Evolutionary conservation across 257 asterid genomes (phyloP).

Genomic region (Lycium ferocissimum): DNA sequence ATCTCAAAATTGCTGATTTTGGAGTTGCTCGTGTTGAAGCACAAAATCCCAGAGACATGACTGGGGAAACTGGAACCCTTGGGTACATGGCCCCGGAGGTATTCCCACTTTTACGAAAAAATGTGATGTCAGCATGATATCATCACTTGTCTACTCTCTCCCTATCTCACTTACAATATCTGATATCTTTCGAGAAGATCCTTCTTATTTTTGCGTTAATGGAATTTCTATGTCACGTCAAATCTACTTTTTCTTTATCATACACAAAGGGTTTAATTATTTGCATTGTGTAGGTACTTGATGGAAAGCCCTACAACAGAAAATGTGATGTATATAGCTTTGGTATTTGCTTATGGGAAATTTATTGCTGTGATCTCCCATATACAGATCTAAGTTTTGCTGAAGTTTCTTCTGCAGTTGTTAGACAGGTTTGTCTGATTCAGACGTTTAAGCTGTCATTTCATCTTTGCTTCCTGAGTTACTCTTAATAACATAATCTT

Average conservation of each 20-base stretch:
- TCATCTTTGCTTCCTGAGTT: background rate
- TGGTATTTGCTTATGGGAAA: slow-evolving; percentile 94
- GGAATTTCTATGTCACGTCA: background rate
- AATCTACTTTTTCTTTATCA: slow-evolving; percentile 4
- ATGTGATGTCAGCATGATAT: background rate
- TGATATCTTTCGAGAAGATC: background rate
- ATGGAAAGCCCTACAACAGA: slow-evolving; percentile 94
- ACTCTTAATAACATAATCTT: background rate
- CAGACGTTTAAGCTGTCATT: background rate
- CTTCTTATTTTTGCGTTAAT: slow-evolving; percentile 1
- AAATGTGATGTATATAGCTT: slow-evolving; percentile 96
- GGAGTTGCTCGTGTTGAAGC: slow-evolving; percentile 98
- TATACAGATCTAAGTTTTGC: slow-evolving; percentile 86
- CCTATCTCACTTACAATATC: background rate
- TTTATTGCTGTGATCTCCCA: slow-evolving; percentile 93
- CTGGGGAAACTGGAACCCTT: slow-evolving; percentile 98
- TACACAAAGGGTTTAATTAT: background rate
- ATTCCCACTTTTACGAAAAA: slow-evolving; percentile 10
- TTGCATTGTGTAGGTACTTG: slow-evolving; percentile 65
- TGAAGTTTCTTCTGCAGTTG: slow-evolving; percentile 92
- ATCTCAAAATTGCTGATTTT: slow-evolving; percentile 84
- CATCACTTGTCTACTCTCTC: background rate
- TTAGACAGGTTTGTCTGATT: slow-evolving; percentile 67
- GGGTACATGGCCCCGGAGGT: slow-evolving; percentile 99
- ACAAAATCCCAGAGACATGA: slow-evolving; percentile 91